Base-by-base conservation (phyloP, 1,284 basidiomycete species). In the Xanthoconium separans region DNA sequence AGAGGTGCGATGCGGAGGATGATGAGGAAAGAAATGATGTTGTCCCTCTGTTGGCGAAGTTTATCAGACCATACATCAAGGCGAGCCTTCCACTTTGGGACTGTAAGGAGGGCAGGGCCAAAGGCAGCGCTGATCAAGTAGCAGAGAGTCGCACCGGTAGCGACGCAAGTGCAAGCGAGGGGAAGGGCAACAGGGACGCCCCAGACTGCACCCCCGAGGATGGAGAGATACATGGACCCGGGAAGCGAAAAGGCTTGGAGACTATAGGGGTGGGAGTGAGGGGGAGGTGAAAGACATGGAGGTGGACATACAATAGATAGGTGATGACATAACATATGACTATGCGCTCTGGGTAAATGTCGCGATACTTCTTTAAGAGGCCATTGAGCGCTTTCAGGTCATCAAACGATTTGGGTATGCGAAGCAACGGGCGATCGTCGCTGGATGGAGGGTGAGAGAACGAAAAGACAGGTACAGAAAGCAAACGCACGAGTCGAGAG, bases 171-270 rank as follows among this genome's bases (percentile, higher is more conserved):
- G 65, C 95, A 98, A 7, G 92, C 91, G n/a, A 98, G 79, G 1
- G 93, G 88, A 2, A 98, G 80, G 0, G 95, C 95, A 8, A 88
- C 74, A 1, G 91, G 75, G n/a, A 97, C 88, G 34, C 96, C 95
- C 85, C 95, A 99, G 7, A 98, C 88, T 0, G 96, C 96, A 31
- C 96, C 96, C 13, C 92, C 95, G 9, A 98, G 85, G 66, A 98
- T 98, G 48, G 93, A 94, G 56, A 99, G 84, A 70, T 99, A 99
- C 95, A 98, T 98, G 22, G 93, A 96, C 0, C 96, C 96, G 0
- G 96, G 96, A 6, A 99, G 81, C 2, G 93, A 95, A 73, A 98
- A 99, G 0, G 95, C 93, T 77, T 99, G 96, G 5, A 98, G 80
- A 73, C 93, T 95, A 68, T 39, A 15, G 4, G 24, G 24, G 49